phyloP scores from a whole-genome alignment of 768 basidiomycete genomes.

The Pseudohyphozyma bogoriensis region DNA sequence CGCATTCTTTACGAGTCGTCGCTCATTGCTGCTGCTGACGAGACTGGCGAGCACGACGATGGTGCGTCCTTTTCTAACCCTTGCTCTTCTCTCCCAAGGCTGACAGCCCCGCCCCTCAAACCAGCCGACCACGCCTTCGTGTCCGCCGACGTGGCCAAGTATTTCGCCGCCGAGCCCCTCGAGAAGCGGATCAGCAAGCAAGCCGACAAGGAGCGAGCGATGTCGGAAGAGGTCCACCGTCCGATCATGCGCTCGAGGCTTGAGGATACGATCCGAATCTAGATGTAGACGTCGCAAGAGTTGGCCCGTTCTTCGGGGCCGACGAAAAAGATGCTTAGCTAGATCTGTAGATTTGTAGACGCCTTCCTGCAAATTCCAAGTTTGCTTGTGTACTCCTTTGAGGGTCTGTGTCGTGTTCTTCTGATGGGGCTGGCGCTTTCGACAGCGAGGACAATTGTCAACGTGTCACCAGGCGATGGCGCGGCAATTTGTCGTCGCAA shows the following conservation, averaged over 20 bases:
- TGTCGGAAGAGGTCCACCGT: not conserved
- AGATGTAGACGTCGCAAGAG: too few relatives aligned
- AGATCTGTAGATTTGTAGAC: too few relatives aligned
- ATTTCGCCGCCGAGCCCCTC: not conserved
- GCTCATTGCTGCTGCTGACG: not conserved
- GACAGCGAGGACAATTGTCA: too few relatives aligned
- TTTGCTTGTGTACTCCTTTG: too few relatives aligned
- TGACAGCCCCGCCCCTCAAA: not conserved
- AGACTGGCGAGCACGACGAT: not conserved
- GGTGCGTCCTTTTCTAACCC: not conserved
- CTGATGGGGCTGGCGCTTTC: too few relatives aligned
- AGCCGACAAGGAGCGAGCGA: not conserved
- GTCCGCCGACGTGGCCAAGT: constrained; percentile 14
- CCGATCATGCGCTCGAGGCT: not conserved
- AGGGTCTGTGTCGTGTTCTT: too few relatives aligned
- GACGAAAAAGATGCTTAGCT: too few relatives aligned
- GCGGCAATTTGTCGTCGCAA: too few relatives aligned
- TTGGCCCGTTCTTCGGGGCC: too few relatives aligned
- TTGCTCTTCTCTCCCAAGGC: too few relatives aligned
- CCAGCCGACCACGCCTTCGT: constrained; percentile 21
- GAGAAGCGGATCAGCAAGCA: not conserved
- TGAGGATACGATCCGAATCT: not conserved
- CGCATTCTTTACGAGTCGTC: not conserved
- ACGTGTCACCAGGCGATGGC: too few relatives aligned
- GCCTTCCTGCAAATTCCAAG: too few relatives aligned